Conservation (phyloP, 768 basidiomycete genomes). For the Pholiota microspora region DNA sequence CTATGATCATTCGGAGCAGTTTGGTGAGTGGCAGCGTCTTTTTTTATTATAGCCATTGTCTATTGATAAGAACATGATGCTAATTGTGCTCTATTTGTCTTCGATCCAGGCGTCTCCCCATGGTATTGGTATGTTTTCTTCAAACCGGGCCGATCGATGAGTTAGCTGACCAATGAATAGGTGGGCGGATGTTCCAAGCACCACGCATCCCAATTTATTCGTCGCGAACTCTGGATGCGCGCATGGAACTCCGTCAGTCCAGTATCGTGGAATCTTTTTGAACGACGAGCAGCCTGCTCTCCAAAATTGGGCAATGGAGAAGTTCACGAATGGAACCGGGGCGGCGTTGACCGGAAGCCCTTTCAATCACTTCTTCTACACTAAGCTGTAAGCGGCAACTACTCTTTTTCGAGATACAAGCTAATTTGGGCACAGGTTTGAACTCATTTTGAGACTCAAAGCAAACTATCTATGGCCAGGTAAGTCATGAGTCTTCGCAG, state of each 20-base stretch:
- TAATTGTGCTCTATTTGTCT: slow-evolving; percentile 11
- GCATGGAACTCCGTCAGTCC: slow-evolving; percentile 65
- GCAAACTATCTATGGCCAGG: slow-evolving; percentile 75
- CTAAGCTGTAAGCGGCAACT: slow-evolving; percentile 39
- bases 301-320: slow-evolving; percentile 68
- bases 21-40: slow-evolving; percentile 36
- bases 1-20: slow-evolving; percentile 69
- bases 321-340: slow-evolving; percentile 65
- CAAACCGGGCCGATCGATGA: slow-evolving; percentile 4
- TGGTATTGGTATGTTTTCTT: slow-evolving; percentile 54
- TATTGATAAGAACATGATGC: background rate
- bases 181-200: slow-evolving; percentile 79
- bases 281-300: slow-evolving; percentile 77
- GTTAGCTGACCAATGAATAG: slow-evolving; percentile 27
- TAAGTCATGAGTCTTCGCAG: slow-evolving; percentile 20
- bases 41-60: background rate
- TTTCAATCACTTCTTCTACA: slow-evolving; percentile 63
- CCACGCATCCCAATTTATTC: slow-evolving; percentile 46
- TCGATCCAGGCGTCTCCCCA: slow-evolving; percentile 54
- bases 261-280: slow-evolving; percentile 71
- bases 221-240: slow-evolving; percentile 42
- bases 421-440: slow-evolving; percentile 43
- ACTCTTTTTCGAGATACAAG: background rate
- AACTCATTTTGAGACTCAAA: slow-evolving; percentile 63
- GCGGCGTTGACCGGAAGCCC: slow-evolving; percentile 46